phyloP scores from a whole-genome alignment of 768 basidiomycete genomes.

The Russula foetens region DNA sequence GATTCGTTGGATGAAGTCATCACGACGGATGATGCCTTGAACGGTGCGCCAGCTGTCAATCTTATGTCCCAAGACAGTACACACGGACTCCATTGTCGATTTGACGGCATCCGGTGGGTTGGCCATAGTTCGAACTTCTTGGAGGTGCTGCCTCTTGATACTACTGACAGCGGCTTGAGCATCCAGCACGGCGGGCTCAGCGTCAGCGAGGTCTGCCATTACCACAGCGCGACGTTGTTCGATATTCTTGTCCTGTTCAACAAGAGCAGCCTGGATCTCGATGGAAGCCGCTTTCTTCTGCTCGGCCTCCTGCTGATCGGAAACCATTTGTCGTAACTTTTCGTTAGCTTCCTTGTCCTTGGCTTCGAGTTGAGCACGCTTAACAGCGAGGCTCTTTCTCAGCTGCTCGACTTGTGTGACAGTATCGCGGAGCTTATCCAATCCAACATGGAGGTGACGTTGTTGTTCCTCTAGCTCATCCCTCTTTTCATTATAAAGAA shows the following conservation, averaged over 20 bases:
- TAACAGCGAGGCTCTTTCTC: slow-evolving; percentile 88
- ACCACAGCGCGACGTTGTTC: slow-evolving; percentile 83
- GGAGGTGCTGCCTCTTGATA: slow-evolving; percentile 91
- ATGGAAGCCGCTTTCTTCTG: slow-evolving; percentile 97
- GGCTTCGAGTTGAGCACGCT: slow-evolving; percentile 84
- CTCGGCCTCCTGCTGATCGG: slow-evolving; percentile 97
- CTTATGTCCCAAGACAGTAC: slow-evolving; percentile 91
- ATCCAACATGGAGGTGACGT: slow-evolving; percentile 93
- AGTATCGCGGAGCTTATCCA: slow-evolving; percentile 93
- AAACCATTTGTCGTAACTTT: slow-evolving; percentile 95
- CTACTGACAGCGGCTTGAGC: slow-evolving; percentile 95
- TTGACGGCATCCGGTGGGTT: slow-evolving; percentile 98
- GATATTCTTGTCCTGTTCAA: slow-evolving; percentile 85
- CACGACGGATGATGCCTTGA: slow-evolving; percentile 89
- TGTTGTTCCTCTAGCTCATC: slow-evolving; percentile 98
- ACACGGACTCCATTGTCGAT: slow-evolving; percentile 97
- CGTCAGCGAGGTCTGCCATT: slow-evolving; percentile 92
- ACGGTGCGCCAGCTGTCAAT: slow-evolving; percentile 96
- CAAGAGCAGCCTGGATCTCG: slow-evolving; percentile 88
- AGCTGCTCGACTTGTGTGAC: slow-evolving; percentile 96
- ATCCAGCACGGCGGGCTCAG: slow-evolving; percentile 93
- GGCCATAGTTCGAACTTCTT: slow-evolving; percentile 96
- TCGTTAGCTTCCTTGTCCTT: slow-evolving; percentile 96
- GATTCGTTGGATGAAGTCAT: slow-evolving; percentile 94
- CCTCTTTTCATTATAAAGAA: slow-evolving; percentile 90